Evolutionary conservation across 768 basidiomycete genomes (phyloP).

Genomic region (Exidia glandulosa): DNA sequence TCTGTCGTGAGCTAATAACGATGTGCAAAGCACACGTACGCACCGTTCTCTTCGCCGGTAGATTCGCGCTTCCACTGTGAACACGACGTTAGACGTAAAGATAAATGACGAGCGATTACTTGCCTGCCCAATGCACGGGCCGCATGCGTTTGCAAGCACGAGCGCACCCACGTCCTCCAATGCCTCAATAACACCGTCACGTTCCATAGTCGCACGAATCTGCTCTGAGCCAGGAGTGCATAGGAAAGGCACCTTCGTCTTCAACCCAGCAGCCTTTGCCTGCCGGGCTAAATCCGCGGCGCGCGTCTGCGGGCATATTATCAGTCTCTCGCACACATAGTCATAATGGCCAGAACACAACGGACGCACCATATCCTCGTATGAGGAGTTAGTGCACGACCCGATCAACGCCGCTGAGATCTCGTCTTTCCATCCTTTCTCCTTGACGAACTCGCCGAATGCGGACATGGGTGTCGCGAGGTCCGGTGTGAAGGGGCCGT

Average conservation of each 20-base stretch:
- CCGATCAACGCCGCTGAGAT: conserved; percentile 88
- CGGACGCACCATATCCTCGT: conserved; percentile 74
- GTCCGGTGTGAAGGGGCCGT: conserved; percentile 97
- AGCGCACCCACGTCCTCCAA: conserved; percentile 86
- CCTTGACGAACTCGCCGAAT: conserved; percentile 68
- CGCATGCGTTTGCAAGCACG: conserved; percentile 95
- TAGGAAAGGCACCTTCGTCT: conserved; percentile 72
- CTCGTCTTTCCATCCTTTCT: conserved; percentile 89
- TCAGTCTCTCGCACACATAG: no score
- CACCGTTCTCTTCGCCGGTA: conserved; percentile 85
- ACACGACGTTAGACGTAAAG: conserved; percentile 2
- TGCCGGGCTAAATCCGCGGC: conserved; percentile 87
- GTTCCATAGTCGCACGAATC: conserved; percentile 94
- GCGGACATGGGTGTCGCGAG: conserved; percentile 86
- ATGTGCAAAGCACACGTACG: neutral
- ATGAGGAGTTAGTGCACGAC: conserved; percentile 98
- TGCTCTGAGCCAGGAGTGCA: conserved; percentile 91
- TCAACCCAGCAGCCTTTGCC: conserved; percentile 74
- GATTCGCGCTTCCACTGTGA: conserved; percentile 85
- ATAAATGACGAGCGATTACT: conserved; percentile 7
- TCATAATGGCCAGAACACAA: neutral
- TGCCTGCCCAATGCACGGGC: conserved; percentile 95
- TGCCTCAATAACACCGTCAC: conserved; percentile 73
- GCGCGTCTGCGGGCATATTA: conserved; percentile 47
- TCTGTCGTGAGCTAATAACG: neutral